Conservation (phyloP, 805 yeast species). For the Barnettozyma siamensis region DNA sequence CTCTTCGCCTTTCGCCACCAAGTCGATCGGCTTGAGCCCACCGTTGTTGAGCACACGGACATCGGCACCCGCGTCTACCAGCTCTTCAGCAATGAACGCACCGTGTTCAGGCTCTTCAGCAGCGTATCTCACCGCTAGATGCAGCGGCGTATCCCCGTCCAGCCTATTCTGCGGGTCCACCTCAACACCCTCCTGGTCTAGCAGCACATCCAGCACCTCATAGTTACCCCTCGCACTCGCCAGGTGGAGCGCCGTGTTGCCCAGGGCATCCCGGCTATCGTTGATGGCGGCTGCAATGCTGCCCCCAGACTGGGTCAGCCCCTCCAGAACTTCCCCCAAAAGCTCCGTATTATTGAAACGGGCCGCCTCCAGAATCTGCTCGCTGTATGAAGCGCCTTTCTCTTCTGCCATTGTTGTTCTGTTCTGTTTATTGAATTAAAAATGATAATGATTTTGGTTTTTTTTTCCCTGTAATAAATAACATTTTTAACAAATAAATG, state of each 20-base stretch:
- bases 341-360: conserved; percentile 85
- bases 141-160: conserved; percentile 87
- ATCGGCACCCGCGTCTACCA: conserved; percentile 90
- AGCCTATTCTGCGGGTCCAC: conserved; percentile 70
- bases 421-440: neutral
- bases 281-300: conserved; percentile 51
- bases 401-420: conserved; percentile 7
- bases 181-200: conserved; percentile 88
- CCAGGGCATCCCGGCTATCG: conserved; percentile 35
- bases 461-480: neutral
- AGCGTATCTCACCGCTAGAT: conserved; percentile 73
- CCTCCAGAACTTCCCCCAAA: conserved; percentile 47
- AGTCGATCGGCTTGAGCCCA: conserved; percentile 71
- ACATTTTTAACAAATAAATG: too few species aligned
- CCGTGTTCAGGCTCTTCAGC: conserved; percentile 84
- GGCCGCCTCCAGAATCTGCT: conserved; percentile 81
- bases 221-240: conserved; percentile 78
- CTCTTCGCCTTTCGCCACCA: conserved; percentile 45
- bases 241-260: conserved; percentile 46
- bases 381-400: conserved; percentile 71
- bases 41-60: conserved; percentile 54
- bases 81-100: conserved; percentile 64
- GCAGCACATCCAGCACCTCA: conserved; percentile 74
- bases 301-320: conserved; percentile 20
- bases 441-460: neutral